Evolutionary conservation across 495 filamentous ascomycete species (phyloP).

Genomic region (Penicillium bovifimosum): DNA sequence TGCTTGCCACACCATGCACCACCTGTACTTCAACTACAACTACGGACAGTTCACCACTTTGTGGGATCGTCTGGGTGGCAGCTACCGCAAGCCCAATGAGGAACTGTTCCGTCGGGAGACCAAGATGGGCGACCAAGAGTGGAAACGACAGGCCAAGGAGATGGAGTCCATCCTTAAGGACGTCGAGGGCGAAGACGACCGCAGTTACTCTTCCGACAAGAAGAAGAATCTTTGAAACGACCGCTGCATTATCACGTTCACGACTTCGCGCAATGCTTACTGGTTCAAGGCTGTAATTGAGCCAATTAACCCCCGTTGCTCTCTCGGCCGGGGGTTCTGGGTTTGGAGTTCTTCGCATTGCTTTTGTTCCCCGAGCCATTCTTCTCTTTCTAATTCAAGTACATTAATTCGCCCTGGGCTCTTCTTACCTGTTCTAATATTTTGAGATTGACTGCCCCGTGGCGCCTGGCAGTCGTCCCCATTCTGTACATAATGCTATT

Average conservation of each 20-base stretch:
- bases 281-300: not conserved
- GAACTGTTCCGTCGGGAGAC: constrained; percentile 82
- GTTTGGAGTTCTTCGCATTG: not conserved
- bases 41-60: constrained; percentile 95
- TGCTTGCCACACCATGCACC: constrained; percentile 94
- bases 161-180: constrained; percentile 81
- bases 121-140: constrained; percentile 80
- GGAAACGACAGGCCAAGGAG: constrained; percentile 74
- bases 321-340: not conserved
- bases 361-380: not conserved
- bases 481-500: constrained; percentile 5
- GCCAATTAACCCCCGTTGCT: not conserved
- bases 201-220: constrained; percentile 55
- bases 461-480: not conserved
- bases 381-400: not conserved
- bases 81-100: constrained; percentile 82
- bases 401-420: not conserved
- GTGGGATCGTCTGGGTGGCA: constrained; percentile 87
- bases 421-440: constrained; percentile 3
- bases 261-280: not conserved
- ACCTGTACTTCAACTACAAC: constrained; percentile 98
- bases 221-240: constrained; percentile 29
- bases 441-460: not conserved
- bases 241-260: not conserved
- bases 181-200: constrained; percentile 85